phyloP scores from a whole-genome alignment of 495 filamentous ascomycete species.

The Hapsidospora chrysogenum region DNA sequence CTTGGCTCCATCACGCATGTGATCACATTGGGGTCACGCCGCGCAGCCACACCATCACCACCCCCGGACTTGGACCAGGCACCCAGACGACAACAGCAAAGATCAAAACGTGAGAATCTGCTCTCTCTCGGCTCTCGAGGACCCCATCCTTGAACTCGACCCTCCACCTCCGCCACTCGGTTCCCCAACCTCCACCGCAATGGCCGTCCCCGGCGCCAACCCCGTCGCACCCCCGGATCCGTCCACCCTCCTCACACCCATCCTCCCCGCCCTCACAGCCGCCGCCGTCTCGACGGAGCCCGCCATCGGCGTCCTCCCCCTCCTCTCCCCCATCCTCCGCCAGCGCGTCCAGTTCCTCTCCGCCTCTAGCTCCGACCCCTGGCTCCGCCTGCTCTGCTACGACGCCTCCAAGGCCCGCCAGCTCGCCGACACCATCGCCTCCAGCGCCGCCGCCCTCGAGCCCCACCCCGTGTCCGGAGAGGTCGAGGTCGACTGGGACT shows the following conservation, averaged over 20 bases:
- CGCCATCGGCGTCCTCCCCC: conserved; percentile 57
- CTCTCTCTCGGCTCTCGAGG: too few species aligned
- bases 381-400: conserved; percentile 86
- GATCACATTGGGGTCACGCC: too few species aligned
- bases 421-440: conserved; percentile 47
- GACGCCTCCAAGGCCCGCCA: conserved; percentile 47
- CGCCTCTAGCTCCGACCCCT: conserved; percentile 50
- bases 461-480: conserved; percentile 88
- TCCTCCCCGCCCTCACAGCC: conserved; percentile 75
- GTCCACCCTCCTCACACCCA: conserved; percentile 34
- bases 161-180: too few species aligned
- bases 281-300: conserved; percentile 66
- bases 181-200: too few species aligned
- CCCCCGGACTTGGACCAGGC: too few species aligned
- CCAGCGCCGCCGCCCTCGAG: conserved; percentile 51
- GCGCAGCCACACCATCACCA: too few species aligned
- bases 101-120: too few species aligned
- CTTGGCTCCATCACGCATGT: too few species aligned
- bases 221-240: neutral
- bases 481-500: conserved; percentile 52
- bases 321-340: conserved; percentile 80
- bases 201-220: too few species aligned
- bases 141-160: too few species aligned
- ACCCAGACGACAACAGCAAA: too few species aligned
- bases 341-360: conserved; percentile 72